phyloP scores from a whole-genome alignment of 768 basidiomycete genomes.

The Mycena venus region DNA sequence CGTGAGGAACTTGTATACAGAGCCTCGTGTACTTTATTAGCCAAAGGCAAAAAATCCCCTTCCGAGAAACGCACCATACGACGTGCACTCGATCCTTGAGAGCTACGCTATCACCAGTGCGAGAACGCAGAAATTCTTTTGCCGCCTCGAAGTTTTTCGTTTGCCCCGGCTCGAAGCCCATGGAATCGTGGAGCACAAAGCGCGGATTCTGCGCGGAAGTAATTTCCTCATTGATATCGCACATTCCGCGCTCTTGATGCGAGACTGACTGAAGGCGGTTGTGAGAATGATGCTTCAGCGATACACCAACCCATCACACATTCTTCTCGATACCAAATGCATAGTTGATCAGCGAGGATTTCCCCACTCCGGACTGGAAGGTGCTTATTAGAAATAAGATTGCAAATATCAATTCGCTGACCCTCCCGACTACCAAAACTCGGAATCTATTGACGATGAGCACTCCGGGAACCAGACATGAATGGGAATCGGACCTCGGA shows the following conservation, averaged over 20 bases:
- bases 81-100: slow-evolving; percentile 14
- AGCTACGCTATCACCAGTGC: background rate
- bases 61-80: background rate
- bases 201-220: background rate
- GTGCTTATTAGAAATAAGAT: background rate
- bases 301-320: background rate
- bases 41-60: background rate
- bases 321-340: slow-evolving; percentile 4
- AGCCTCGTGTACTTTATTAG: background rate
- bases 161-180: slow-evolving; percentile 18
- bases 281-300: background rate
- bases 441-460: background rate
- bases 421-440: slow-evolving; percentile 8
- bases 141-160: background rate
- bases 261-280: background rate
- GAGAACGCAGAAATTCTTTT: slow-evolving; percentile 7
- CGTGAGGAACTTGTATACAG: slow-evolving; percentile 15
- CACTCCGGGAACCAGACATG: background rate
- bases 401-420: background rate
- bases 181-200: slow-evolving; percentile 14
- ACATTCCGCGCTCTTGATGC: background rate
- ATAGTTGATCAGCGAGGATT: slow-evolving; percentile 14
- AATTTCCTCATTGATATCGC: slow-evolving; percentile 4
- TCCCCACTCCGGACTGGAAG: background rate
- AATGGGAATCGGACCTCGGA: background rate